phyloP scores from a whole-genome alignment of 2,329 filamentous ascomycete species.

The Talaromyces sp. region DNA sequence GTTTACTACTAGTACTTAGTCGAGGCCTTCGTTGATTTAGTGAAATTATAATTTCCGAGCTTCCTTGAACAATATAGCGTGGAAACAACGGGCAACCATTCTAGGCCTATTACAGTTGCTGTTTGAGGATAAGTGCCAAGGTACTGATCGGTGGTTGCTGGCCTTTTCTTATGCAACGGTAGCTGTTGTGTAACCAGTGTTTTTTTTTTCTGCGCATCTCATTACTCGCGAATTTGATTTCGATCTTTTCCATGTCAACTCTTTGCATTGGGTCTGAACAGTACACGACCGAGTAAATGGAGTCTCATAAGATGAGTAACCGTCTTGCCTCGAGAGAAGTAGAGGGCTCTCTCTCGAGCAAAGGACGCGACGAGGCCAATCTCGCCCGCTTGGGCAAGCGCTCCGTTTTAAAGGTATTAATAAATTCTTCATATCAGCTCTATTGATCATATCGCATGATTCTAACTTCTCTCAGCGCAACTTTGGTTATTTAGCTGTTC shows the following conservation, averaged over 20 bases:
- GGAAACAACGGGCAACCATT: neutral
- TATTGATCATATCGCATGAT: neutral
- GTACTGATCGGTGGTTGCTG: neutral
- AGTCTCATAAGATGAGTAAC: neutral
- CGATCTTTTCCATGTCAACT: neutral
- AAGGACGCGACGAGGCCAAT: conserved; percentile 36
- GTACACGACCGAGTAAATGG: conserved; percentile 7
- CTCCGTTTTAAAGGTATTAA: conserved; percentile 42
- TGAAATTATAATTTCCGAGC: neutral
- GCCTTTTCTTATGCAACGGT: neutral
- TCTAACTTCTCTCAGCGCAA: neutral
- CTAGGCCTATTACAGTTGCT: neutral
- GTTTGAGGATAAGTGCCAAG: neutral
- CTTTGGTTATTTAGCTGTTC: conserved; percentile 7
- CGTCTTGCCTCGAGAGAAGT: neutral
- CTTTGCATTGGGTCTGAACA: neutral
- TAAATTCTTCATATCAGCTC: neutral
- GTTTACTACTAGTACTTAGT: neutral
- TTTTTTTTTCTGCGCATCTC: neutral
- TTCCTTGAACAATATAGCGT: neutral
- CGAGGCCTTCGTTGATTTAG: neutral
- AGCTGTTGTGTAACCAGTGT: neutral
- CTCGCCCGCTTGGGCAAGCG: conserved; percentile 49
- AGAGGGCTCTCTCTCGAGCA: conserved; percentile 13
- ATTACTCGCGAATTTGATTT: neutral